Conservation (phyloP, 306 rosid genomes). For the Fagus crenata region DNA sequence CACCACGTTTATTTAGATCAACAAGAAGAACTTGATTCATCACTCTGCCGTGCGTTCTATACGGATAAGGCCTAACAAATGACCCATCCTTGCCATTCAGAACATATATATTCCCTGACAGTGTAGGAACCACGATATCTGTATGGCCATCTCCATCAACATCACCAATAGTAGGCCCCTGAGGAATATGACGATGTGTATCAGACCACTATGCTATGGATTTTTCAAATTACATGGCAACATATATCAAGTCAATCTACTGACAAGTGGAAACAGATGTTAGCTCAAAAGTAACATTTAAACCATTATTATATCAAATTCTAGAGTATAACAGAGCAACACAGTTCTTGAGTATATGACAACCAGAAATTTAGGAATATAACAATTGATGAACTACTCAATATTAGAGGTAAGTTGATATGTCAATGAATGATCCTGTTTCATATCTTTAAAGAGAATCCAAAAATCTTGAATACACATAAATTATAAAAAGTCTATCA, state of each 20-base stretch:
- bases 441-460: background rate
- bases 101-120: constrained; percentile 88
- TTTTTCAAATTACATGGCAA: constrained; percentile 14
- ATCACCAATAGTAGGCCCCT: constrained; percentile 94
- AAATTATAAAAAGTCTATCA: constrained; percentile 1
- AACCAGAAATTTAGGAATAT: background rate
- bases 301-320: background rate
- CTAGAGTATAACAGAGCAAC: constrained; percentile 1
- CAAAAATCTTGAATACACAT: background rate
- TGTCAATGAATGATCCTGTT: constrained; percentile 1
- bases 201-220: background rate
- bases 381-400: background rate
- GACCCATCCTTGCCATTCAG: constrained; percentile 97
- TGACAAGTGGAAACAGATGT: background rate
- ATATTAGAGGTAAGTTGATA: background rate
- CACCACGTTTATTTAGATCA: constrained; percentile 71
- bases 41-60: constrained; percentile 88
- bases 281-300: background rate
- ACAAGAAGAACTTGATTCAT: constrained; percentile 95
- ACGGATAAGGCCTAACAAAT: constrained; percentile 75
- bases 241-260: constrained; percentile 6
- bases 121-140: constrained; percentile 88
- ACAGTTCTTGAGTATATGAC: background rate
- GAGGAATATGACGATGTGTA: constrained; percentile 23
- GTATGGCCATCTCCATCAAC: constrained; percentile 96